Conservation (phyloP, 1,284 basidiomycete genomes). For the Ganoderma leucocontextum region DNA sequence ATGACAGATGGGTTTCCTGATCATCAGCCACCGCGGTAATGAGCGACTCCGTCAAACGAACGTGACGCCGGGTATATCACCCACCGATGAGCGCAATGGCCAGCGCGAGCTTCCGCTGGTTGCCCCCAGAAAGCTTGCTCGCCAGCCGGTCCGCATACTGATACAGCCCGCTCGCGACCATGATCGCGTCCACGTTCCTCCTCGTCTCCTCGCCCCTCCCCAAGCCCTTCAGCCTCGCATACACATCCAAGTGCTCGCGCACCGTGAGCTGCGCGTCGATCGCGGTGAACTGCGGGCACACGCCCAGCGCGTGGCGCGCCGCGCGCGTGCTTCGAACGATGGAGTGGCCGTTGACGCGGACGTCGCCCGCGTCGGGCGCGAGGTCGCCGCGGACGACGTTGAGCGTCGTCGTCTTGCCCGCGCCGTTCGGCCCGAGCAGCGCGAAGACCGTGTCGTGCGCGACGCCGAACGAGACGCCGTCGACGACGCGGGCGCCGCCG, state of each 20-base stretch:
- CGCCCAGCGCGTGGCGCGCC: conserved; percentile 74
- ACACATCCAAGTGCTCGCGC: conserved; percentile 74
- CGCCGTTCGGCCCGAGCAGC: conserved; percentile 83
- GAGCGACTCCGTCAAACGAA: neutral
- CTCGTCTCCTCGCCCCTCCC: conserved; percentile 54
- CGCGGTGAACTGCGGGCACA: conserved; percentile 86
- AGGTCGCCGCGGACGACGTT: conserved; percentile 78
- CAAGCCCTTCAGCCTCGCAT: conserved; percentile 76
- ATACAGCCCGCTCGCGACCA: conserved; percentile 66
- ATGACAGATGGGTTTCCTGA: conserved; percentile 79
- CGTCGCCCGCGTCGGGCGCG: conserved; percentile 69
- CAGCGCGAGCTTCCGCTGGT: conserved; percentile 81
- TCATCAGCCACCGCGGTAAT: neutral
- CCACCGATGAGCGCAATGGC: conserved; percentile 82
- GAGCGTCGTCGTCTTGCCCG: conserved; percentile 83
- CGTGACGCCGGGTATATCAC: conserved; percentile 17
- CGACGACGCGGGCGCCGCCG: conserved; percentile 62
- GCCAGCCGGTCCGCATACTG: conserved; percentile 76
- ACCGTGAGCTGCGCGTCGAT: conserved; percentile 83
- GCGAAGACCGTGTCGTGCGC: conserved; percentile 73
- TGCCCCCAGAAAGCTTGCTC: conserved; percentile 79
- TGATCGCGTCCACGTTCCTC: conserved; percentile 63
- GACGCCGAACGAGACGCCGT: conserved; percentile 78
- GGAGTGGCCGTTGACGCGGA: conserved; percentile 69
- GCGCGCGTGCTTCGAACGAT: conserved; percentile 65